Evolutionary conservation across 2,329 filamentous ascomycete species (phyloP).

Genomic region (Dactylella cylindrospora): DNA sequence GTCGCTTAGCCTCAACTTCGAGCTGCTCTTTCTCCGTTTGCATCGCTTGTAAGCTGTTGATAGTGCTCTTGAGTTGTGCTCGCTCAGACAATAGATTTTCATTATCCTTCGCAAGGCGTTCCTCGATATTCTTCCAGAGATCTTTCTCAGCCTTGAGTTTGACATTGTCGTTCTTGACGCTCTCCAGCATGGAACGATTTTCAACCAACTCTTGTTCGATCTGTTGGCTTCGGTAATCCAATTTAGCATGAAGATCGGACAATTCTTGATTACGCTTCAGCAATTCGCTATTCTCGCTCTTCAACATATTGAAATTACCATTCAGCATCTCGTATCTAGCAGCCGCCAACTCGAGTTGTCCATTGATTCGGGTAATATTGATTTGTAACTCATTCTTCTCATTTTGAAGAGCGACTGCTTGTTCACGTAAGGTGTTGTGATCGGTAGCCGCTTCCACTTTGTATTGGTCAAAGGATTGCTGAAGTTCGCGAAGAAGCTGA

Average conservation of each 20-base stretch:
- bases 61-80: slow-evolving; percentile 75
- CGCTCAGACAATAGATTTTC: slow-evolving; percentile 82
- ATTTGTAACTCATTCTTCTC: slow-evolving; percentile 82
- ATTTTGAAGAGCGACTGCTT: slow-evolving; percentile 75
- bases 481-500: slow-evolving; percentile 79
- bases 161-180: slow-evolving; percentile 82
- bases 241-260: slow-evolving; percentile 80
- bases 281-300: slow-evolving; percentile 80
- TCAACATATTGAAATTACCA: slow-evolving; percentile 78
- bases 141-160: slow-evolving; percentile 95
- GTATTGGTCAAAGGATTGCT: slow-evolving; percentile 85
- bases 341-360: slow-evolving; percentile 76
- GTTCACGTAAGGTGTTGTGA: slow-evolving; percentile 76
- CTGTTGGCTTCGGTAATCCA: slow-evolving; percentile 86
- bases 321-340: slow-evolving; percentile 89
- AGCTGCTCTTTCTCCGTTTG: slow-evolving; percentile 87
- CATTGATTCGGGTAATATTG: slow-evolving; percentile 75
- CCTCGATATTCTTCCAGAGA: slow-evolving; percentile 90
- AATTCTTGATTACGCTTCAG: slow-evolving; percentile 77
- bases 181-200: slow-evolving; percentile 76
- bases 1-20: slow-evolving; percentile 77
- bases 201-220: slow-evolving; percentile 92
- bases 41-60: slow-evolving; percentile 81
- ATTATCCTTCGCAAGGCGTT: slow-evolving; percentile 83
- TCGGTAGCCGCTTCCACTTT: slow-evolving; percentile 82